Base-by-base conservation (phyloP, 371 early-diverging fungal genomes). In the Rhizomucor pusillus region DNA sequence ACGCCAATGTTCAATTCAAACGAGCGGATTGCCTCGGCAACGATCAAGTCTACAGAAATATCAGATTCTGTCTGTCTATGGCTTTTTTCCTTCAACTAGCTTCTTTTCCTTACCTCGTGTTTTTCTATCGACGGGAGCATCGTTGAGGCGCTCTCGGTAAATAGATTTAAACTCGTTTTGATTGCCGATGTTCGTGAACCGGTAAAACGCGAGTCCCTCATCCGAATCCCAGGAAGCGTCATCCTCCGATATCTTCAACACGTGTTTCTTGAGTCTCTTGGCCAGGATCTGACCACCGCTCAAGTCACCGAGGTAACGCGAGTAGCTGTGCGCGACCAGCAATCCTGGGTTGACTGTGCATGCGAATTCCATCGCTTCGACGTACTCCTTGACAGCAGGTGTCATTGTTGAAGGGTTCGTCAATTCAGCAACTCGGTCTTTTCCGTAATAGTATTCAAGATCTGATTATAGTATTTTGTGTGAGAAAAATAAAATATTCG, bases 301-400 rank as follows among this genome's bases (percentile, higher is more conserved):
- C 46, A 85, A 65, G 54, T 85, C 86, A 47, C 86, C 86, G 1
- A 85, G 57, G 59, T 85, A 85, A 23, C 86, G 80, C 20, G 80
- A 68, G 47, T 85, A 85, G 47, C 79, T 67, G 52, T 83, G 81
- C 36, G 86, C 82, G 20, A 83, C 68, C 39, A 85, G 52, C 6
- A 82, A 63, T 24, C 76, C 80, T 23, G 84, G 82, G 50, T 73
- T 72, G 35, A 67, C 55, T 4, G 52, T 52, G 48, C 73, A 61
- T 33, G 82, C 81, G 3, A 67, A 66, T 19, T 72, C 61, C 66
- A 83, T 73, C 36, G 80, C 73, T 6, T 75, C 59, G 10, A 77
- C 68, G 49, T 81, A 81, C 13, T 58, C 49, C 52, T 71, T 55
- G 19, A 79, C 79, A 34, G 82, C 82, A 18, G 86, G 82, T 14